Evolutionary conservation across 2,329 filamentous ascomycete species (phyloP).

Genomic region (Microcera coccophila): DNA sequence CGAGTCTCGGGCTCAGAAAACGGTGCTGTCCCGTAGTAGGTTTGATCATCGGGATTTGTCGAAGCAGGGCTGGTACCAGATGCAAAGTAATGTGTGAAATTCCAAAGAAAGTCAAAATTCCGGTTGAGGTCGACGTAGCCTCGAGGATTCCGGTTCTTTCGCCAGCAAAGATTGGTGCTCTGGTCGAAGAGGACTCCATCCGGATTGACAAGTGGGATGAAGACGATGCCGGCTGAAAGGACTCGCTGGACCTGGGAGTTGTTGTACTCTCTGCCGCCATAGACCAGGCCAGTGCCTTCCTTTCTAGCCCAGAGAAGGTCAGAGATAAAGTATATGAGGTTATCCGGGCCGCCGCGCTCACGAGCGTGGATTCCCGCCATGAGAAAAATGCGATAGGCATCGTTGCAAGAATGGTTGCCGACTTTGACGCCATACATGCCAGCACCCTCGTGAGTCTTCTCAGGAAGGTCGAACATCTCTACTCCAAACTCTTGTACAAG

Average conservation of each 20-base stretch:
- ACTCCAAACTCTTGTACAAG: conserved; percentile 39
- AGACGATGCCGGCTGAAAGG: conserved; percentile 48
- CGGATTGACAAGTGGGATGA: conserved; percentile 46
- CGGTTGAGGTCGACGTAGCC: conserved; percentile 47
- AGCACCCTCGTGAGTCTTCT: conserved; percentile 40
- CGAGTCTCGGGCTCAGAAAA: conserved; percentile 49
- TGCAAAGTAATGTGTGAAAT: conserved; percentile 2
- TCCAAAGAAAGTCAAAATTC: conserved; percentile 48
- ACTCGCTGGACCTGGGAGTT: conserved; percentile 47
- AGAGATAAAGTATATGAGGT: conserved; percentile 52
- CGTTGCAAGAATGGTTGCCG: conserved; percentile 31
- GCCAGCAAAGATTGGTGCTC: conserved; percentile 44
- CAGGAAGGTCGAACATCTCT: conserved; percentile 37
- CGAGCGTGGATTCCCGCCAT: conserved; percentile 52
- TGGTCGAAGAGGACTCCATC: conserved; percentile 50
- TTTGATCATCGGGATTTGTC: not conserved
- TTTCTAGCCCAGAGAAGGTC: conserved; percentile 52
- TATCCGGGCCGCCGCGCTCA: conserved; percentile 52
- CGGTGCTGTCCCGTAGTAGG: conserved; percentile 42
- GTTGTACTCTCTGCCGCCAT: conserved; percentile 48
- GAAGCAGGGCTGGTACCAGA: not conserved
- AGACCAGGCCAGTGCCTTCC: conserved; percentile 44
- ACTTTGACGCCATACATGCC: conserved; percentile 38
- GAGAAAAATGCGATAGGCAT: conserved; percentile 45
- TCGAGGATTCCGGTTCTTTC: conserved; percentile 48